Evolutionary conservation across 2,329 filamentous ascomycete genomes (phyloP).

Genomic region (Exophiala viscosa): DNA sequence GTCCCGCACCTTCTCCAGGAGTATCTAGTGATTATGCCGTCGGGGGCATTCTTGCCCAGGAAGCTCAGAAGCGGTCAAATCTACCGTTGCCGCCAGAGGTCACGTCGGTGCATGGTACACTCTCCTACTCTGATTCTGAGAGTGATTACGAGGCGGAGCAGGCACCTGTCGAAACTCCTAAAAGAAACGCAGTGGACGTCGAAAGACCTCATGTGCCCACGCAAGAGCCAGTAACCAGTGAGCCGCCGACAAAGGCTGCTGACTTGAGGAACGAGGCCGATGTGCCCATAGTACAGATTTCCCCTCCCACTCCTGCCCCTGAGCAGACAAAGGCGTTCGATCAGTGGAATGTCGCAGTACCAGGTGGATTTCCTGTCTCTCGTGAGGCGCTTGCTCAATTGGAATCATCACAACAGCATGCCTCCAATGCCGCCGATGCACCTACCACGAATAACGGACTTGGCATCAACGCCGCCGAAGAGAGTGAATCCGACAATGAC

Average conservation of each 20-base stretch:
- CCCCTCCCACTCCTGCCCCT: slow-evolving; percentile 46
- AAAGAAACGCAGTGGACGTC: background rate
- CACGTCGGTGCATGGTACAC: slow-evolving; percentile 64
- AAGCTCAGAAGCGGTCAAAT: slow-evolving; percentile 40
- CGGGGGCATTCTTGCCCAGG: slow-evolving; percentile 48
- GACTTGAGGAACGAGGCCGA: background rate
- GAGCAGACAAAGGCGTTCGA: slow-evolving; percentile 34
- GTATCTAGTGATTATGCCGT: slow-evolving; percentile 53
- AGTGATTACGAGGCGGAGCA: slow-evolving; percentile 19
- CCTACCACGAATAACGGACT: background rate
- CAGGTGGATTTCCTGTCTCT: slow-evolving; percentile 56
- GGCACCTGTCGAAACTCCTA: background rate
- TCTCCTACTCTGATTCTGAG: slow-evolving; percentile 60
- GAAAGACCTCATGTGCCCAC: background rate
- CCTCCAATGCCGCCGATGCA: background rate
- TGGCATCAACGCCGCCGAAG: slow-evolving; percentile 6
- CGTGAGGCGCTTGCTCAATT: slow-evolving; percentile 8
- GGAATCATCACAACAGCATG: slow-evolving; percentile 2
- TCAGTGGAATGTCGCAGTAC: slow-evolving; percentile 47
- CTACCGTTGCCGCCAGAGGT: slow-evolving; percentile 69
- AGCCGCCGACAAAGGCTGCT: slow-evolving; percentile 1
- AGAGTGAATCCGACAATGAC: slow-evolving; percentile 30
- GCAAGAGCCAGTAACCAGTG: background rate
- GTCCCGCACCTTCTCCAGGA: slow-evolving; percentile 31
- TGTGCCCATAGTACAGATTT: slow-evolving; percentile 45